Percentiles rank a stretch among this genome's conserved stretches.
These are phyloP conservation scores for Cladorrhinum sp. DNA, from an alignment of 2,329 filamentous ascomycete species.

Conservation along the genomic window DNA sequence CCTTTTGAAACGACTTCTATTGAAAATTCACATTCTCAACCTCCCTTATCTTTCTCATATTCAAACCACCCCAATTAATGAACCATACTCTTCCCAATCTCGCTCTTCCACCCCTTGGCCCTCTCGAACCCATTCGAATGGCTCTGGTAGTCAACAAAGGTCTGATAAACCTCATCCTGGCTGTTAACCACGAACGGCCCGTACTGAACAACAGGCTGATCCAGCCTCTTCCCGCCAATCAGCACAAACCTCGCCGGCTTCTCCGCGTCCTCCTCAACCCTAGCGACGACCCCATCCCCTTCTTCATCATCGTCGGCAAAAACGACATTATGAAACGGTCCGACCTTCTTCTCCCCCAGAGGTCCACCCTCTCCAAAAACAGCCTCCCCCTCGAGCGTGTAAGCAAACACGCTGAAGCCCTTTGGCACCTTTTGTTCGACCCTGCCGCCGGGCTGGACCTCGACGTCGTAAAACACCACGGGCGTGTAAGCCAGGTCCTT, in stretches of 20 bases:
- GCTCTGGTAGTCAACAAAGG: constrained; percentile 71
- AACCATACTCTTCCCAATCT: constrained; percentile 78
- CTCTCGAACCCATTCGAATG: constrained; percentile 77
- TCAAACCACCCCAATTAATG: constrained; percentile 32
- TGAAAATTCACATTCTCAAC: too few relatives aligned
- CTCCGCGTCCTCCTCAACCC: constrained; percentile 64
- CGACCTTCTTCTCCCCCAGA: constrained; percentile 53
- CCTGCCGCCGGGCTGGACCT: constrained; percentile 73
- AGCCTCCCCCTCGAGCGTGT: constrained; percentile 73
- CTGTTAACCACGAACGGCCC: constrained; percentile 78
- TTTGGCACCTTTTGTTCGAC: constrained; percentile 72
- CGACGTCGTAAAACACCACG: constrained; percentile 90
- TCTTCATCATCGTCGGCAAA: constrained; percentile 84
- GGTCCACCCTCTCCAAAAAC: constrained; percentile 56
- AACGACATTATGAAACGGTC: constrained; percentile 82
- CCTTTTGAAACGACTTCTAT: too few relatives aligned
- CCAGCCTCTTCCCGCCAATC: constrained; percentile 73
- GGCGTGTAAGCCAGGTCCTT: constrained; percentile 93
- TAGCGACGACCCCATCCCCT: constrained; percentile 72
- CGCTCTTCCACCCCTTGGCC: constrained; percentile 74
- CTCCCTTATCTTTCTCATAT: too few relatives aligned
- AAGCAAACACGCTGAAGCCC: constrained; percentile 88
- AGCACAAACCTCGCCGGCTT: constrained; percentile 62
- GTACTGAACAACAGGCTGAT: constrained; percentile 79
- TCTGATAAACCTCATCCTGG: constrained; percentile 71